Evolutionary conservation across 306 rosid species (phyloP), one percentile per base, ranked within the genome.

Genomic region (Vigna angularis): DNA sequence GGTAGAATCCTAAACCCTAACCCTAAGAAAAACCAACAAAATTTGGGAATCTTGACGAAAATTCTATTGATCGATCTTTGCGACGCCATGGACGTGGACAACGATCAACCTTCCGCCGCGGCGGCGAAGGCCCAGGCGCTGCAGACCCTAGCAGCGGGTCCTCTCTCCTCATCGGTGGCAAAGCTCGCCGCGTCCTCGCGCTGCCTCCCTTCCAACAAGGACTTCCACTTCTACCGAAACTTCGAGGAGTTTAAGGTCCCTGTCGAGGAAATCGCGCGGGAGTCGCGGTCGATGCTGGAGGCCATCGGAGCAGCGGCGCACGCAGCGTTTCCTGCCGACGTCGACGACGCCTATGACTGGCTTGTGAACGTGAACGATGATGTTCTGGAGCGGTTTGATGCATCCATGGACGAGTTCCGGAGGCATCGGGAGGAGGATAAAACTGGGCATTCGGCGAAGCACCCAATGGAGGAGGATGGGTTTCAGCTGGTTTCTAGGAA

Each of bases 321-420:
- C 11, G 50, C 78, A 66, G 51, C 83, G 3, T 90, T 86, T 45
- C 94, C 96, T 0, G 76, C 36, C 4, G 96, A 90, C 42, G 53
- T 72, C 4, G 98, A 92, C 6, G 93, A 87, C 47, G 89, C 89
- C 0, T 87, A 86, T 17, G 92, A 95, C 50, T 90, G 98, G 97
- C 79, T 90, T 17, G 97, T 92, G 28, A 86, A 86, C 9, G 87
- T 84, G 10, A 94, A 94, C 73, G 98, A 94, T 50, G 94, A 89
- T 18, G 80, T 89, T 5, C 77, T 91, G 42, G 96, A 94, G 75
- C 83, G 90, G 70, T 78, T 92, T 4, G 92, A 89, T 52, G 14
- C 18, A 48, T 84, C 91, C 7, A 53, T 81, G 1, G 97, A 94
- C 14, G 97, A 90, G 86, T 94, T 90, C 61, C 83, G 79, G 64